Conservation (phyloP, 202 grass and related monocot genomes). For the Saccharum hybrid region DNA sequence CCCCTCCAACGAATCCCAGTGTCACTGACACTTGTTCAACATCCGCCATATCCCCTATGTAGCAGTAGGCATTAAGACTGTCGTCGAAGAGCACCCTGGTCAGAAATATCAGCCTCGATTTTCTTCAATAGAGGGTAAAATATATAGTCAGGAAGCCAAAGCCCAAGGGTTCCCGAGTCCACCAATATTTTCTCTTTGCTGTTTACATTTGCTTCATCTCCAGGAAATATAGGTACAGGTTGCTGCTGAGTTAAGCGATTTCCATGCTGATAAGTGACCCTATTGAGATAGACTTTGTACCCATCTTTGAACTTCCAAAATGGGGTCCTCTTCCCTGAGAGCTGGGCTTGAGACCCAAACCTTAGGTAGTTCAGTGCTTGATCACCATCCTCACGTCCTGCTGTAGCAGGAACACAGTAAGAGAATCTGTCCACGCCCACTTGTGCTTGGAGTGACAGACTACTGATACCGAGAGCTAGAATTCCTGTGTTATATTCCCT, state of each 20-base stretch:
- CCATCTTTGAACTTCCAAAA: neutral
- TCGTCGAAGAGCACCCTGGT: neutral
- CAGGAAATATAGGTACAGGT: neutral
- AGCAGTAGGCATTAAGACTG: neutral
- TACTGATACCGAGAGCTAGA: neutral
- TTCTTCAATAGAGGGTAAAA: constrained; percentile 7
- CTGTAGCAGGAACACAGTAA: constrained; percentile 13
- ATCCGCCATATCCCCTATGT: neutral
- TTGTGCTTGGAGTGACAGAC: neutral
- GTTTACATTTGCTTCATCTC: neutral
- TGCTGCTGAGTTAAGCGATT: constrained; percentile 1
- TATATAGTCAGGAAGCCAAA: neutral
- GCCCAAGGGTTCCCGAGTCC: neutral
- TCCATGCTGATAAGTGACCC: constrained; percentile 10
- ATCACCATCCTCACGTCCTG: neutral
- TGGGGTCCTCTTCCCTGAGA: neutral
- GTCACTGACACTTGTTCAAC: neutral
- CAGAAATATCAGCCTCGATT: neutral
- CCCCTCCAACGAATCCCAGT: neutral
- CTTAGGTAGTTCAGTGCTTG: neutral
- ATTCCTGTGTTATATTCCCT: neutral
- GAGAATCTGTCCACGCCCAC: neutral
- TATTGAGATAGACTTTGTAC: neutral
- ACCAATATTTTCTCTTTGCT: neutral
- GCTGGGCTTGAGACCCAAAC: constrained; percentile 14